Evolutionary conservation across 2,329 filamentous ascomycete genomes (phyloP), one percentile per base, ranked within the genome.

Genomic region (Xylariaceae sp.): DNA sequence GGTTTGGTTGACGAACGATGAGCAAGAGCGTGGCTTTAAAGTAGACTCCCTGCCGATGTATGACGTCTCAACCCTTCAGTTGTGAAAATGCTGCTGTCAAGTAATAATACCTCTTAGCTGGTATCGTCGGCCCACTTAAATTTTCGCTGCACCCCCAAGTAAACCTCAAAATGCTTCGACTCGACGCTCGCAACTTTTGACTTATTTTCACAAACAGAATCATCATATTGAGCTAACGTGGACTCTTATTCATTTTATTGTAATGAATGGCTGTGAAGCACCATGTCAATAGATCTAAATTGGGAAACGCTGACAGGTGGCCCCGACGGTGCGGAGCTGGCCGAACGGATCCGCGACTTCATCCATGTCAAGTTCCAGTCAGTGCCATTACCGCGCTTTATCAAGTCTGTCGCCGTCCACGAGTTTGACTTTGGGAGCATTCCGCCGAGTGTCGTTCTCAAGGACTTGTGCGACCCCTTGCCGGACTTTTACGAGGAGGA

Each of bases 201-300:
- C n/a, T n/a, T n/a, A n/a, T n/a, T n/a, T n/a, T n/a, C n/a, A 33
- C n/a, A 27, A 27, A 22, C 7, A 12, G 14, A 6, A 48, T 16
- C 14, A 40, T n/a, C 27, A 17, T 21, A 11, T 40, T n/a, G 16
- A 29, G 16, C 3, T 10, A 22, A 11, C 7, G 19, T 23, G 23
- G 21, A 7, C 22, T 20, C n/a, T 11, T 23, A 10, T 19, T 17
- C 22, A 25, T 45, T 21, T 10, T 22, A 11, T 14, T 2, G 10
- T 4, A 22, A 12, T 22, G 10, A 29, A 14, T 22, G 23, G 41
- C 49, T 45, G 41, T 47, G 16, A 32, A 23, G 19, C 45, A 48
- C 21, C 16, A 98, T 98, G 93, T 97, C 93, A 57, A 92, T 98
- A 73, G 91, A 97, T 64, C 85, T 98, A 65, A 90, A 95, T 69